Evolutionary conservation across 1,284 basidiomycete species (phyloP).

Genomic region (Kwoniella shivajii): DNA sequence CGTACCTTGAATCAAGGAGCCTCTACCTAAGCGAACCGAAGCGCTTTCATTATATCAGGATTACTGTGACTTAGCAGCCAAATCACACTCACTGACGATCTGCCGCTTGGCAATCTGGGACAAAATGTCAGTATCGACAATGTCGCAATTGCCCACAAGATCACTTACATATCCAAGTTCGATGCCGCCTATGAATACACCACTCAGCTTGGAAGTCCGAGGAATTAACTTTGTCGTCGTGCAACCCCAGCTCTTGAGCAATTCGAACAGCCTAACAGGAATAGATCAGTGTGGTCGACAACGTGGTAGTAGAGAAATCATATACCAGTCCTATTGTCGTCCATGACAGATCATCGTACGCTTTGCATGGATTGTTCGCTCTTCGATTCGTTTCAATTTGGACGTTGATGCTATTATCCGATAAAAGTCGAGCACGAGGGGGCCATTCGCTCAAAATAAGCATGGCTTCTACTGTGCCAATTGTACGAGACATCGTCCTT

Average conservation of each 20-base stretch:
- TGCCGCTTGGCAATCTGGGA: constrained; percentile 24
- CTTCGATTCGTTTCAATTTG: too few species aligned
- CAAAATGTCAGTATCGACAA: background rate
- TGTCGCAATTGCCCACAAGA: background rate
- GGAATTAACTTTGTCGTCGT: constrained; percentile 22
- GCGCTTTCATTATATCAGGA: constrained; percentile 12
- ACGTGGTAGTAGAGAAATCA: background rate
- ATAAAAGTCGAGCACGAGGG: constrained; percentile 15
- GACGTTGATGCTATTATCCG: constrained; percentile 11
- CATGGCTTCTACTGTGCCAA: constrained; percentile 30
- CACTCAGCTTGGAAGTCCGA: constrained; percentile 4
- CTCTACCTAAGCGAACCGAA: constrained; percentile 23
- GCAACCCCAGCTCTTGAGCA: constrained; percentile 23
- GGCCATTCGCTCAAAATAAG: constrained; percentile 31
- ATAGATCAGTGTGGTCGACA: background rate
- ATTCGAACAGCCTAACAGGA: constrained; percentile 20
- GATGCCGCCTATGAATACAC: constrained; percentile 12
- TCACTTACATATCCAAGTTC: constrained; percentile 26
- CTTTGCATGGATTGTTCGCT: constrained; percentile 16
- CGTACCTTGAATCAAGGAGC: constrained; percentile 23
- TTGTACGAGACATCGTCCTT: constrained; percentile 19
- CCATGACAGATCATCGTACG: constrained; percentile 29
- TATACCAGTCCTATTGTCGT: constrained; percentile 24
- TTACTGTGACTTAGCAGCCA: background rate
- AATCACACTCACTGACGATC: constrained; percentile 21